phyloP scores from a whole-genome alignment of 1,139 yeast species.

The Saccharomyces hybrid region DNA sequence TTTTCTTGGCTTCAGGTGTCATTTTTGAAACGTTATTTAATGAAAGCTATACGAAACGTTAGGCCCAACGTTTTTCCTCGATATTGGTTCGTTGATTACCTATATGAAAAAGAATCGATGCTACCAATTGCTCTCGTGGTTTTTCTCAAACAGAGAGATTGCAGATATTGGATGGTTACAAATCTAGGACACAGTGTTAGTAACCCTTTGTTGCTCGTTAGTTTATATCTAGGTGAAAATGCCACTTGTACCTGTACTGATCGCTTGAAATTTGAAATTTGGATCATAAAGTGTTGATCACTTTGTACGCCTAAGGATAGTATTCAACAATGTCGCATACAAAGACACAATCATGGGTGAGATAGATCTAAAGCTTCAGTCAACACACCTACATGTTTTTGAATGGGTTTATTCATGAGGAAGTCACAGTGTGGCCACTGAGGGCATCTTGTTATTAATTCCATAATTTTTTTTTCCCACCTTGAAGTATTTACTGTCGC shows the following conservation, averaged over 20 bases:
- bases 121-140: background rate
- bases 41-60: no score
- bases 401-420: no score
- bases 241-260: background rate
- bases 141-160: background rate
- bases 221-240: background rate
- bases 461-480: background rate
- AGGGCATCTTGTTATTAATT: background rate
- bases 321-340: background rate
- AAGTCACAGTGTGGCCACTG: background rate
- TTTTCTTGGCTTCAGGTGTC: no score
- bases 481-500: background rate
- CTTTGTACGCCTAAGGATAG: background rate
- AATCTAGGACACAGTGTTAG: background rate
- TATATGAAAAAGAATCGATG: background rate
- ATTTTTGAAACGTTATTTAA: no score
- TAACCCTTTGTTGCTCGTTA: background rate
- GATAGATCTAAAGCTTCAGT: background rate
- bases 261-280: background rate
- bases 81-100: constrained; percentile 1
- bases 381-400: no score
- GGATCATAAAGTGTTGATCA: background rate
- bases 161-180: background rate
- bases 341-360: background rate
- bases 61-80: no score